Conservation (phyloP, 2,329 filamentous ascomycete genomes). For the Ceratocystis lukuohia region DNA sequence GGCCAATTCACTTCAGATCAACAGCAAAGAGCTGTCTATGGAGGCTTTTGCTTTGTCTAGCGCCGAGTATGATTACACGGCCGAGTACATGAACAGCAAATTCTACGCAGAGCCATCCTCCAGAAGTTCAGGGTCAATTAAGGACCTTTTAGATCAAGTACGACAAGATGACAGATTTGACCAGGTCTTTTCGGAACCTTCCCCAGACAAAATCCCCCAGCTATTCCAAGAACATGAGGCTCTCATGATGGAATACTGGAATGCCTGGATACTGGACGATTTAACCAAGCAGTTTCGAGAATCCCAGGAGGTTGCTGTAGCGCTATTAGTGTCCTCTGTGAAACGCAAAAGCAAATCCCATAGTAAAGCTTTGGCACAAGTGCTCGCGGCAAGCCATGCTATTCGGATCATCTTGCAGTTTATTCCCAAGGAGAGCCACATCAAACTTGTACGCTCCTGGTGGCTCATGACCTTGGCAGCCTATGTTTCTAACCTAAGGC, state of each 20-base stretch:
- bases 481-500: conserved; percentile 64
- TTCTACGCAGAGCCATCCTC: conserved; percentile 54
- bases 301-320: conserved; percentile 49
- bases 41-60: conserved; percentile 65
- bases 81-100: conserved; percentile 58
- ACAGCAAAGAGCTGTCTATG: conserved; percentile 72
- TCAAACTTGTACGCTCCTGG: conserved; percentile 69
- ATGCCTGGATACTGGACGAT: conserved; percentile 57
- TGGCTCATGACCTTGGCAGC: conserved; percentile 70
- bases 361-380: conserved; percentile 71
- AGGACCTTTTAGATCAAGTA: conserved; percentile 60
- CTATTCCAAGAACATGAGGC: conserved; percentile 58
- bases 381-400: conserved; percentile 77
- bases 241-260: conserved; percentile 76
- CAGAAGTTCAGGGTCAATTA: conserved; percentile 46
- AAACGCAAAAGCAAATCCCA: conserved; percentile 48
- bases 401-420: conserved; percentile 72
- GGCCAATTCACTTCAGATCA: conserved; percentile 83
- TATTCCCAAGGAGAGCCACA: conserved; percentile 58
- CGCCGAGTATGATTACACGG: conserved; percentile 44
- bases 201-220: conserved; percentile 44
- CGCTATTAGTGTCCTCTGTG: conserved; percentile 49
- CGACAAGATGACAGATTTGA: conserved; percentile 57
- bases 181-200: conserved; percentile 45
- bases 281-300: conserved; percentile 62